phyloP scores from a whole-genome alignment of 345 rosid genomes.

The Mangifera indica region DNA sequence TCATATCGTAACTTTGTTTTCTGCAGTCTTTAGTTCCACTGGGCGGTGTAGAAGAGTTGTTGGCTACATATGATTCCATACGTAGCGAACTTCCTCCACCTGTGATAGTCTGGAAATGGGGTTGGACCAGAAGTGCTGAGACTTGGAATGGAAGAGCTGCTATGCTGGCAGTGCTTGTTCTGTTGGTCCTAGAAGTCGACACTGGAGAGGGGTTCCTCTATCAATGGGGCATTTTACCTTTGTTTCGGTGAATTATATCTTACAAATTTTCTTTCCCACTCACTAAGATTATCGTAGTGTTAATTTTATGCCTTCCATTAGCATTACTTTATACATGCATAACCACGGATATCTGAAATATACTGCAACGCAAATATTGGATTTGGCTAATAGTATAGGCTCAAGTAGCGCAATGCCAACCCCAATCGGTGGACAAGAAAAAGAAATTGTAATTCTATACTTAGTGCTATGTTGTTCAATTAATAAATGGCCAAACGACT shows the following conservation, averaged over 20 bases:
- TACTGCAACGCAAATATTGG: constrained; percentile 1
- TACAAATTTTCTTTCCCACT: background rate
- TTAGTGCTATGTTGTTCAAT: background rate
- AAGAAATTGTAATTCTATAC: background rate
- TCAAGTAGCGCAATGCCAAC: background rate
- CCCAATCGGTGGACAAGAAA: constrained; percentile 11
- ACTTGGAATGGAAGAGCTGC: constrained; percentile 99
- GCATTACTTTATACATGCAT: constrained; percentile 4
- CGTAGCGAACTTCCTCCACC: constrained; percentile 92
- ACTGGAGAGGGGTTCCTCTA: constrained; percentile 93
- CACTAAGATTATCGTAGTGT: constrained; percentile 1
- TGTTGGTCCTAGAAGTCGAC: constrained; percentile 82
- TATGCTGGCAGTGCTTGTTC: constrained; percentile 84
- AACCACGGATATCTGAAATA: background rate
- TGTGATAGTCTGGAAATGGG: constrained; percentile 97
- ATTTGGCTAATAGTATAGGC: constrained; percentile 16
- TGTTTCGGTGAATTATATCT: constrained; percentile 37
- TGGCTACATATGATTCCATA: constrained; percentile 87
- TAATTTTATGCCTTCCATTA: constrained; percentile 18
- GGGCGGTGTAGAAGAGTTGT: constrained; percentile 84
- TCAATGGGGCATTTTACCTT: constrained; percentile 84
- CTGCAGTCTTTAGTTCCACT: constrained; percentile 93
- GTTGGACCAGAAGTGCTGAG: constrained; percentile 99
- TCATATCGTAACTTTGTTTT: background rate
- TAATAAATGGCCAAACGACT: no score